Base-by-base conservation (phyloP, 23 red algal genomes). In the Porphyridium purpureum region DNA sequence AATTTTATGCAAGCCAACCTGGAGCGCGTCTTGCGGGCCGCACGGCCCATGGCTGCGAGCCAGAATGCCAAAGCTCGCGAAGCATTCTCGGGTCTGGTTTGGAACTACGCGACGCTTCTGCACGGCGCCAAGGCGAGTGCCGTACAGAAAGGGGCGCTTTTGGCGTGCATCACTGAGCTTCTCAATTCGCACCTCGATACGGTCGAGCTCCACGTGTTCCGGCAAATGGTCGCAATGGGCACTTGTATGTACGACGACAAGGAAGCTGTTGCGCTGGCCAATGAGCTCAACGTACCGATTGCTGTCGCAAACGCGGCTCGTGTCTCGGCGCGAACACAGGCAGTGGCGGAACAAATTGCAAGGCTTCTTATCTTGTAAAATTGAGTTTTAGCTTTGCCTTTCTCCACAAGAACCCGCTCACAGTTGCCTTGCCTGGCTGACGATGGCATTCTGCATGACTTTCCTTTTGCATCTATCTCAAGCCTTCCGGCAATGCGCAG, bases 271-370 rank as follows among this genome's bases (percentile, higher is more conserved):
- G 36, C 42, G 0, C 34, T 63, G 31, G 73, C 60, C 31, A 54
- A 67, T 14, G 64, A 68, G 50, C 20, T 82, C 21, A 66, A 66
- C 15, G 66, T 52, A 4, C 64, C 64, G 20, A 47, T 41, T 6
- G 65, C 65, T 19, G 76, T 66, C 14, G 64, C 76, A 46, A 46
- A 69, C 27, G 54, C 36, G 49, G 76, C 76, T 4, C 27, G 64
- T 21, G 11, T 71, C 29, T 82, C 76, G 27, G 46, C 76, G 23
- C 46, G 76, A 47, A 25, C 63, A 21, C 76, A 82, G 47, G 54
- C 70, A 31, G 48, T 82, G 44, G 76, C 76, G 3, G 21, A 49
- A 28, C 64, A 82, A 33, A 82, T 82, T 14, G 76, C 76, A 19
- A 82, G 64, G 4, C 40, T 82, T 15, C 19, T 48, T 48, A 22